Base-by-base conservation (phyloP, 2,329 filamentous ascomycete species). In the Epichloe coenophiala region DNA sequence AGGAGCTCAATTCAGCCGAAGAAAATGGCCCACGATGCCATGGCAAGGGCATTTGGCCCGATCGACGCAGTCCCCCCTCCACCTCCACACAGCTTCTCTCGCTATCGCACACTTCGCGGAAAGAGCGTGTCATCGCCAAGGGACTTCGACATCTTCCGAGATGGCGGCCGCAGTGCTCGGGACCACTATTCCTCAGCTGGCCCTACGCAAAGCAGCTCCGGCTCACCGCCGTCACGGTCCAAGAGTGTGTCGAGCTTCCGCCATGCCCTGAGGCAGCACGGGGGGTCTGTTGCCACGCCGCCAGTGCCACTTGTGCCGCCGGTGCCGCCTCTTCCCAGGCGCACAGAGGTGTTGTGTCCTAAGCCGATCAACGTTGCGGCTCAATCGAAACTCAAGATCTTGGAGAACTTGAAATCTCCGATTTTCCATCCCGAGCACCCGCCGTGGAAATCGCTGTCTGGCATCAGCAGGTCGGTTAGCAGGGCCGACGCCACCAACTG, bases 121-220 rank as follows among this genome's bases (percentile, higher is more conserved):
- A 68, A 66, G 47, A 68, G 64, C 55, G 56, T 66, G 9, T 65
- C 64, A 21, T 61, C 63, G 40, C 39, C 50, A 6, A 58, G 55
- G 6, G 54, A 57, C 3, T 65, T 68, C 49, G 60, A 66, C 37
- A 58, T 65, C 36, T 66, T 59, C 53, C 54, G 54, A 42, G 60
- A 61, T 52, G 48, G 21, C 46, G 27, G 33, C 36, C 41, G 21
- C 47, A 48, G 27, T 38, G 17, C 27, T 19, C 21, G 39, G 47
- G 44, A 52, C 54, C 50, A 45, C 19, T 35, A 33, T 31, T 31
- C 9, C 33, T 11, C 35, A 8, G 31, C 23, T 12, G 51, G 27
- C 7, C n/a, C 19, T 13, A 33, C 19, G 17, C 41, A 49, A 15
- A 48, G 9, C 50, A 52, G 36, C 35, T 43, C 39, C 7, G 41